Percentiles rank a stretch among this genome's conserved stretches.
phyloP scores from a whole-genome alignment of 106 monocot genomes.

The Phalaenopsis aphrodite region DNA sequence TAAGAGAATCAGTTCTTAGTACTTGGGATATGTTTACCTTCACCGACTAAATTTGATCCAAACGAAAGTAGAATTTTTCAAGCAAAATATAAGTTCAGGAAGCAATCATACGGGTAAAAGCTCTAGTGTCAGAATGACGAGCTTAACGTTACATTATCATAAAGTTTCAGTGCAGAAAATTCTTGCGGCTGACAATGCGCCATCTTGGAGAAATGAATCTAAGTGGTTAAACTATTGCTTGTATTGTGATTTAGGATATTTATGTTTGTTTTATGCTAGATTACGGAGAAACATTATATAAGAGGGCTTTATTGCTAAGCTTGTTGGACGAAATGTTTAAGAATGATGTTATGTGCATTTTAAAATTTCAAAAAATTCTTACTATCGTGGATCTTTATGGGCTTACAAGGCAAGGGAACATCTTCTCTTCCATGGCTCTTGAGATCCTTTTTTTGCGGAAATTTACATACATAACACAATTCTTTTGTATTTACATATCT shows the following conservation, averaged over 20 bases:
- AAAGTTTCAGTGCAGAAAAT: not conserved
- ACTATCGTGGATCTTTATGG: not conserved
- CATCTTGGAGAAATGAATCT: not conserved
- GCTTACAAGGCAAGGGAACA: not conserved
- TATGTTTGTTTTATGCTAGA: not conserved
- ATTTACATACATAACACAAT: too few species aligned
- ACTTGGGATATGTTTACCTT: not conserved
- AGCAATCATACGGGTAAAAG: not conserved
- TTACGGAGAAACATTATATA: not conserved
- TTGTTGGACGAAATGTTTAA: not conserved
- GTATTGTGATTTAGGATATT: not conserved
- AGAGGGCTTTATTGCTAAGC: not conserved
- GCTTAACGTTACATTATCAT: not conserved
- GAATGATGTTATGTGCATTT: not conserved
- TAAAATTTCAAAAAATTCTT: not conserved
- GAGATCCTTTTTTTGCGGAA: not conserved
- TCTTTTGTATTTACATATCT: not conserved
- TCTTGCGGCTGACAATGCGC: not conserved
- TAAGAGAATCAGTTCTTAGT: not conserved
- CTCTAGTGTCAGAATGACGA: not conserved
- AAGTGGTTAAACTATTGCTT: not conserved
- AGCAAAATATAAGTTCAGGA: not conserved
- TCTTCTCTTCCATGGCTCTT: not conserved
- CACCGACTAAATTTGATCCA: not conserved
- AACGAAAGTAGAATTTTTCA: not conserved